Conservation (phyloP, 331 rosid genomes). For the Malus hybrid region DNA sequence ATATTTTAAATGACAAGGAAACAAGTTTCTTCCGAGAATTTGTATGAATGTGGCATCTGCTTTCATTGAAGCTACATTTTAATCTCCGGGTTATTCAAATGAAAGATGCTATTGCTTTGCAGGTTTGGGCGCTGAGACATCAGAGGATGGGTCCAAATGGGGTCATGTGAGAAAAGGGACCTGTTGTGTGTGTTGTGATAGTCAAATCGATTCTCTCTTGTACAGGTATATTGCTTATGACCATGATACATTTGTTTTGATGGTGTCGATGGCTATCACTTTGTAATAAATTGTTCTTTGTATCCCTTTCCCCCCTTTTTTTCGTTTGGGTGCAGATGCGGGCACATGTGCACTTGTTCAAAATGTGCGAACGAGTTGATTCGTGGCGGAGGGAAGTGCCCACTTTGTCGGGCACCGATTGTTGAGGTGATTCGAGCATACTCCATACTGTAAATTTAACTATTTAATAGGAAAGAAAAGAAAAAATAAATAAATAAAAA, state of each 20-base stretch:
- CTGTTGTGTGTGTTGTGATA: conserved; percentile 97
- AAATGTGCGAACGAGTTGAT: conserved; percentile 95
- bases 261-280: neutral
- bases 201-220: conserved; percentile 92
- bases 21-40: neutral
- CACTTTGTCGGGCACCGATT: conserved; percentile 97
- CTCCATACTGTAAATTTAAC: conserved; percentile 83
- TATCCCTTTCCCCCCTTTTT: neutral
- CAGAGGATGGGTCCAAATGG: conserved; percentile 96
- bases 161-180: conserved; percentile 97
- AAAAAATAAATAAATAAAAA: neutral
- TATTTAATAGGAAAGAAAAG: conserved; percentile 8
- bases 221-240: conserved; percentile 55
- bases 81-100: neutral
- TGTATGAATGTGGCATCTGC: neutral
- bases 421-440: conserved; percentile 98
- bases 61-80: neutral
- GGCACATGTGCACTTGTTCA: conserved; percentile 99
- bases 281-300: neutral
- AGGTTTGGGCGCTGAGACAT: conserved; percentile 78
- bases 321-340: conserved; percentile 55
- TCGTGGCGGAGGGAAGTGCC: conserved; percentile 97
- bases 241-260: neutral
- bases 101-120: conserved; percentile 12
- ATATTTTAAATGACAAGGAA: neutral